These are phyloP conservation scores for Sisymbrium altissimum DNA, from an alignment of 345 rosid genomes.

Conservation along the genomic window DNA sequence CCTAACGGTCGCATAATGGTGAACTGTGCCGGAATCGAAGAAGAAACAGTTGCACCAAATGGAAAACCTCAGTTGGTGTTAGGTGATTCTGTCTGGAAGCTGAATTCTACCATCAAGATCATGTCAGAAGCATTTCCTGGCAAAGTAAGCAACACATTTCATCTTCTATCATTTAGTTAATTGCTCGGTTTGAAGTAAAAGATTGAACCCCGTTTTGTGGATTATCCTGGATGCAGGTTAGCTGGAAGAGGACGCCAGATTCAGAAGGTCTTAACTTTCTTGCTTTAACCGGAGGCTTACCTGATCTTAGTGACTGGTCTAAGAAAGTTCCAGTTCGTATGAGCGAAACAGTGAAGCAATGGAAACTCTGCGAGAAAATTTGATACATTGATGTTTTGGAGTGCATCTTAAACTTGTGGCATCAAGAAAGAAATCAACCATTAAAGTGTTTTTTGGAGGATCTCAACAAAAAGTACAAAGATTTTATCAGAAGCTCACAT, in stretches of 20 bases:
- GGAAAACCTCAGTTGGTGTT: conserved; percentile 22
- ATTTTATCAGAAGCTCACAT: not conserved
- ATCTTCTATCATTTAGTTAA: not conserved
- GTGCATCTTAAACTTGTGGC: not conserved
- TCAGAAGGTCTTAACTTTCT: conserved; percentile 54
- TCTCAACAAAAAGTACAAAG: not conserved
- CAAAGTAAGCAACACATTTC: conserved; percentile 39
- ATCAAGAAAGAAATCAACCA: not conserved
- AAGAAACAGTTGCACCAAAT: conserved; percentile 22
- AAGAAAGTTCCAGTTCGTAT: conserved; percentile 45
- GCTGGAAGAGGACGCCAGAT: conserved; percentile 70
- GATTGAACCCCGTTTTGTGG: not conserved
- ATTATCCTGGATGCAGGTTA: conserved; percentile 34
- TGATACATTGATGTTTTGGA: not conserved
- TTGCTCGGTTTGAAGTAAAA: not conserved
- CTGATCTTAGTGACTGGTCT: conserved; percentile 68
- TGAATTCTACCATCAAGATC: conserved; percentile 61
- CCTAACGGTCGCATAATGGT: conserved; percentile 77
- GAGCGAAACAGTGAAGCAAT: conserved; percentile 51
- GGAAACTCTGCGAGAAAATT: conserved; percentile 49
- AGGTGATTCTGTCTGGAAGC: conserved; percentile 40
- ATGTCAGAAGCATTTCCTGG: conserved; percentile 66
- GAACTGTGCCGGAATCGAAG: conserved; percentile 67
- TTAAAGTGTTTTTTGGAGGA: not conserved
- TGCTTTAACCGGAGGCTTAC: conserved; percentile 67